Percentiles rank a stretch among this genome's conserved stretches.
Evolutionary conservation across 2,329 filamentous ascomycete genomes (phyloP).

Genomic region (Daldinia sp.): DNA sequence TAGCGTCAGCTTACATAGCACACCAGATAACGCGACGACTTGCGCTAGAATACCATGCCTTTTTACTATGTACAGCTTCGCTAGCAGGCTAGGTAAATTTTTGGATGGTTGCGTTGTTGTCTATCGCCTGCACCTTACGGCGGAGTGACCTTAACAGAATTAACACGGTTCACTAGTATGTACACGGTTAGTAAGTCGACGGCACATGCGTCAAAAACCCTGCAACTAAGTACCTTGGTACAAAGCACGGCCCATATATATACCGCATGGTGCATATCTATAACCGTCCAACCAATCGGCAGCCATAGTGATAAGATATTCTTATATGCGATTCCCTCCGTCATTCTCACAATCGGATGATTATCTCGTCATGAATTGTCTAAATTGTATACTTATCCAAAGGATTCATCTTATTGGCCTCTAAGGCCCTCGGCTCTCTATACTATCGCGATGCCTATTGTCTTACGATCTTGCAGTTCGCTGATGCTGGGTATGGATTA

Average conservation of each 20-base stretch:
- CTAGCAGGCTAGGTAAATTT: too few relatives aligned
- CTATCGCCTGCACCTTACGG: not conserved
- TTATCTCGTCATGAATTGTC: slow-evolving; percentile 24
- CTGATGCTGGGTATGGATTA: slow-evolving; percentile 8
- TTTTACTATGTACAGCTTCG: too few relatives aligned
- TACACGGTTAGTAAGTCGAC: not conserved
- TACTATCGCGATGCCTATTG: not conserved
- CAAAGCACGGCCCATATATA: not conserved
- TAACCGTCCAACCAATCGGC: slow-evolving; percentile 10
- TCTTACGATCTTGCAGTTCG: slow-evolving; percentile 7
- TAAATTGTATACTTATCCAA: slow-evolving; percentile 6
- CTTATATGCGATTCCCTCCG: slow-evolving; percentile 10
- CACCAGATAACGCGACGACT: not conserved
- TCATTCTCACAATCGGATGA: slow-evolving; percentile 30
- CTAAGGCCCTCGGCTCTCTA: slow-evolving; percentile 1
- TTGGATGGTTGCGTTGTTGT: slow-evolving; percentile 6
- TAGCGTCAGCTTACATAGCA: slow-evolving; percentile 8
- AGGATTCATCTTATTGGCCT: slow-evolving; percentile 3
- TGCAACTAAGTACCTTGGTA: not conserved
- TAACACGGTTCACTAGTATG: not conserved
- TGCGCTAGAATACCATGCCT: not conserved
- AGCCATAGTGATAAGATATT: slow-evolving; percentile 21
- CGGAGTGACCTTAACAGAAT: not conserved
- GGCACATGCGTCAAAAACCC: not conserved
- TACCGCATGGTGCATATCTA: not conserved